Evolutionary conservation across 495 filamentous ascomycete genomes (phyloP).

Genomic region (Tricharina praecox): DNA sequence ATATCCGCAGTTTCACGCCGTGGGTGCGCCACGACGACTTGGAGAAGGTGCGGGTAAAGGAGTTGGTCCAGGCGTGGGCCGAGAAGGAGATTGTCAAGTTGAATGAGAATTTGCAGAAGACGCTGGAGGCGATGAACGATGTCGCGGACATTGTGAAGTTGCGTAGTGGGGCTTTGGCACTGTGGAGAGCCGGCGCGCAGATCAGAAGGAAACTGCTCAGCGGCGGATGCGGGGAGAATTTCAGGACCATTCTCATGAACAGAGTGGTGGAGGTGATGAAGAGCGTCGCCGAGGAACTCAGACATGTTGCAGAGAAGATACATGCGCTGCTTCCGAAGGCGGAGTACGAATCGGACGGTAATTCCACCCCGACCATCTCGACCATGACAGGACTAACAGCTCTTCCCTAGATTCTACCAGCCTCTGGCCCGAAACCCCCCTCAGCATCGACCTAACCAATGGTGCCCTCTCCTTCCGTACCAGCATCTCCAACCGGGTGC

Average conservation of each 20-base stretch:
- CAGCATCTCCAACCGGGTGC: slow-evolving; percentile 34
- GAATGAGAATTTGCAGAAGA: slow-evolving; percentile 39
- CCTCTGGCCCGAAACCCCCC: slow-evolving; percentile 19
- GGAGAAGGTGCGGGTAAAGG: slow-evolving; percentile 42
- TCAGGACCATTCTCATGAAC: slow-evolving; percentile 51
- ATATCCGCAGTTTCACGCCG: slow-evolving; percentile 73
- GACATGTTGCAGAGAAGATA: slow-evolving; percentile 41
- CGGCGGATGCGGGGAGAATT: slow-evolving; percentile 33
- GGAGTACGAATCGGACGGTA: slow-evolving; percentile 50
- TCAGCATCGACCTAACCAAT: slow-evolving; percentile 35
- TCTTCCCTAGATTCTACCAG: slow-evolving; percentile 28
- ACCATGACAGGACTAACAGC: slow-evolving; percentile 31
- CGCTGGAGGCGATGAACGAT: slow-evolving; percentile 39
- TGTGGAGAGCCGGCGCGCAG: slow-evolving; percentile 47
- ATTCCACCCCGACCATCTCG: neutral
- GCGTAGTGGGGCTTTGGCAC: slow-evolving; percentile 48
- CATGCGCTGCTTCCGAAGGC: slow-evolving; percentile 33
- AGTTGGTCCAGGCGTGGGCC: slow-evolving; percentile 58
- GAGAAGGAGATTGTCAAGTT: slow-evolving; percentile 48
- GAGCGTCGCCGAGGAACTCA: slow-evolving; percentile 39
- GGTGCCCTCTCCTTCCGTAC: slow-evolving; percentile 41
- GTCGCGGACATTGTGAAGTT: slow-evolving; percentile 52
- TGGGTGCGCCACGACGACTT: slow-evolving; percentile 78
- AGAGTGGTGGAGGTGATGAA: slow-evolving; percentile 44
- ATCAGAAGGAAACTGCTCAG: slow-evolving; percentile 38